Percentiles rank a stretch among this genome's conserved stretches.
Conservation (phyloP, 306 rosid genomes). For the Astragalus membranaceus region DNA sequence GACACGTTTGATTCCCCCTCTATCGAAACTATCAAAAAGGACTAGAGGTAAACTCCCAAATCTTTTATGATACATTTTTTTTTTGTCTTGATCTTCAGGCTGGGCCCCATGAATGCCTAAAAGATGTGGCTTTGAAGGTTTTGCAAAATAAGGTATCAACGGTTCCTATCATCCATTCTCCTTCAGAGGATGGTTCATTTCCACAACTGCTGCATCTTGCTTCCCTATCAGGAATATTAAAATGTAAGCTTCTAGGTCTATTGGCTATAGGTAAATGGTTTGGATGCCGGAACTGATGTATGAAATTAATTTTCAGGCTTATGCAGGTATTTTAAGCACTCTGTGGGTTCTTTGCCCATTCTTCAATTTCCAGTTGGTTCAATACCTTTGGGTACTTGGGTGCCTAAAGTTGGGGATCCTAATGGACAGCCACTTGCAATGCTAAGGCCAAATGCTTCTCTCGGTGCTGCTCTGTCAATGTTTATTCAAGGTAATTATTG, state of each 20-base stretch:
- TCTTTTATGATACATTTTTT: conserved; percentile 9
- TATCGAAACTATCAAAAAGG: neutral
- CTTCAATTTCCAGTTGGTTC: conserved; percentile 69
- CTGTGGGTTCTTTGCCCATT: conserved; percentile 67
- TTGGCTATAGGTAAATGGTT: conserved; percentile 13
- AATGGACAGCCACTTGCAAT: conserved; percentile 55
- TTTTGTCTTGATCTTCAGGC: conserved; percentile 42
- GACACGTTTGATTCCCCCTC: neutral
- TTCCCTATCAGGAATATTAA: conserved; percentile 65
- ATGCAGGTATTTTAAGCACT: conserved; percentile 71
- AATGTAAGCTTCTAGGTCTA: conserved; percentile 42
- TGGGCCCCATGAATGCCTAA: conserved; percentile 62
- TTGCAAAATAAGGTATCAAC: conserved; percentile 67
- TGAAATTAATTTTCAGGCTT: conserved; percentile 55
- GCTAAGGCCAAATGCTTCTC: conserved; percentile 69
- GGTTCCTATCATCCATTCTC: conserved; percentile 54
- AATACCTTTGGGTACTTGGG: conserved; percentile 76
- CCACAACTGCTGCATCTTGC: conserved; percentile 73
- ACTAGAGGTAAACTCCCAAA: conserved; percentile 1
- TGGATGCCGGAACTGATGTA: conserved; percentile 36
- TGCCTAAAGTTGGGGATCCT: conserved; percentile 73
- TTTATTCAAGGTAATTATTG: conserved; percentile 62
- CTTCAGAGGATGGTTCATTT: conserved; percentile 49
- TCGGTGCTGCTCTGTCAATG: conserved; percentile 57
- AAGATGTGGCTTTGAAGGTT: conserved; percentile 69